These are phyloP conservation scores for Rhododendron vialii DNA, from an alignment of 148 eudicot genomes.

Conservation along the genomic window DNA sequence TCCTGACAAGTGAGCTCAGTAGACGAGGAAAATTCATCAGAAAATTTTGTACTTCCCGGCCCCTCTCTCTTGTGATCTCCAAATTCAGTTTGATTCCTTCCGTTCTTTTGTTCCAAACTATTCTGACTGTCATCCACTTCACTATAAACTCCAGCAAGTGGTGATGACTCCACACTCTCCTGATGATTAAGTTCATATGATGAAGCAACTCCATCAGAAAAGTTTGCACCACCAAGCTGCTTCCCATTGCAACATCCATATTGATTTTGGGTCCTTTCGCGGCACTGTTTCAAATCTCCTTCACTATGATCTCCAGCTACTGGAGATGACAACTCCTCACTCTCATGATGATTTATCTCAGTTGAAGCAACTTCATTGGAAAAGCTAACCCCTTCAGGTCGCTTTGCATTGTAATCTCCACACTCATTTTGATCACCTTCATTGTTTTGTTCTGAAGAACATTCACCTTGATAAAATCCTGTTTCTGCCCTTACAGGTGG, in stretches of 20 bases:
- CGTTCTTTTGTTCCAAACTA: constrained; percentile 6
- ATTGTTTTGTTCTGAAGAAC: constrained; percentile 4
- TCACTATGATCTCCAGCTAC: constrained; percentile 15
- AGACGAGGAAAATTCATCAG: constrained; percentile 10
- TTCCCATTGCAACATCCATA: constrained; percentile 10
- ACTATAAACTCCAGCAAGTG: constrained; percentile 15
- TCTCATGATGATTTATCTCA: constrained; percentile 13
- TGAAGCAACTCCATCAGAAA: background rate
- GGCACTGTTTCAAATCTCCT: constrained; percentile 6
- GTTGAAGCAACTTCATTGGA: constrained; percentile 11
- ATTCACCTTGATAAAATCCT: constrained; percentile 9
- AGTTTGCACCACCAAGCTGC: constrained; percentile 12
- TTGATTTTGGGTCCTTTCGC: background rate
- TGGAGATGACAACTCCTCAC: constrained; percentile 18
- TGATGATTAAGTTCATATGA: constrained; percentile 10
- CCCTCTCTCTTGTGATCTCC: constrained; percentile 2
- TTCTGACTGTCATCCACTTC: constrained; percentile 17
- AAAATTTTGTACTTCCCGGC: background rate
- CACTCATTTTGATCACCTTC: background rate
- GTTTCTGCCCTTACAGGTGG: background rate
- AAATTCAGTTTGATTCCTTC: constrained; percentile 8
- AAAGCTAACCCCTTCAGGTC: background rate
- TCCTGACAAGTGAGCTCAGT: constrained; percentile 15
- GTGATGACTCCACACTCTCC: constrained; percentile 16
- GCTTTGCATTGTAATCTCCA: background rate